phyloP scores from a whole-genome alignment of 164 flowering plant genomes.

The Paratinospora sagittata region DNA sequence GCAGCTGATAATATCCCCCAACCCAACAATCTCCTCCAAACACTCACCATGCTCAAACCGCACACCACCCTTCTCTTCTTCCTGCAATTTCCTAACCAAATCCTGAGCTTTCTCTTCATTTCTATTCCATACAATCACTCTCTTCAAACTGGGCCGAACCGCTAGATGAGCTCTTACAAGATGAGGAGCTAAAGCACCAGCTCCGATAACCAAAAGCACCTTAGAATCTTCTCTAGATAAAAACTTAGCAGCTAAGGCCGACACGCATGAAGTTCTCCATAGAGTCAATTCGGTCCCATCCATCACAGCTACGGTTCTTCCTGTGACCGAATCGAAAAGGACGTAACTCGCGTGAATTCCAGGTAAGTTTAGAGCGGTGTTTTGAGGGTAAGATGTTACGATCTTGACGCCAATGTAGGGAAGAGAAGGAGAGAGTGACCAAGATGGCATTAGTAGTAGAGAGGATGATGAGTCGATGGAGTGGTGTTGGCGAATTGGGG shows the following conservation, averaged over 20 bases:
- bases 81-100: constrained; percentile 33
- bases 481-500: constrained; percentile 69
- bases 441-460: constrained; percentile 91
- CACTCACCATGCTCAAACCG: constrained; percentile 34
- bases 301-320: constrained; percentile 55
- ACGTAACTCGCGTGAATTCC: constrained; percentile 64
- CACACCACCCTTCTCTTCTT: constrained; percentile 24
- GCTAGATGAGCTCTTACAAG: constrained; percentile 62
- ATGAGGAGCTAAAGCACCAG: constrained; percentile 70
- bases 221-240: constrained; percentile 42
- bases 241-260: constrained; percentile 59
- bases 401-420: constrained; percentile 85
- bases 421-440: constrained; percentile 61
- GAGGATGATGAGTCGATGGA: constrained; percentile 48
- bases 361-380: constrained; percentile 53
- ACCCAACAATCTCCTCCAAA: constrained; percentile 44
- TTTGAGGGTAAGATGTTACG: constrained; percentile 64
- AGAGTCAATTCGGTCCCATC: constrained; percentile 76
- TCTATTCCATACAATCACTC: constrained; percentile 77
- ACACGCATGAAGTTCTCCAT: constrained; percentile 61
- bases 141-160: constrained; percentile 45
- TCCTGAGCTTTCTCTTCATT: constrained; percentile 43
- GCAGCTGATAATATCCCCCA: constrained; percentile 74
- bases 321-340: constrained; percentile 58
- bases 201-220: constrained; percentile 67